Conservation (phyloP, 1,139 yeast genomes). For the Yamadazyma atlantica region DNA sequence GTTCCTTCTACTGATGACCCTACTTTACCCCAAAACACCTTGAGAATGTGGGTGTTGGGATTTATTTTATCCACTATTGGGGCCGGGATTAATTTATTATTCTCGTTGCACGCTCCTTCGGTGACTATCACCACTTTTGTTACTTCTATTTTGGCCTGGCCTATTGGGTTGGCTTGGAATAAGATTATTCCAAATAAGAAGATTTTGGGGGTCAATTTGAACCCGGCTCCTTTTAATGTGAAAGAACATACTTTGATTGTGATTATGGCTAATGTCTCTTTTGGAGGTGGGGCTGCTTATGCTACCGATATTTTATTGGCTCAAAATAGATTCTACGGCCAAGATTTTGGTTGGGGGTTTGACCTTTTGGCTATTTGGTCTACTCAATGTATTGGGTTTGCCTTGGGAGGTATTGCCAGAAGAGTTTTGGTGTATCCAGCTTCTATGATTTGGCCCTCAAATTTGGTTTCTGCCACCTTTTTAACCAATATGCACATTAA, state of each 20-base stretch:
- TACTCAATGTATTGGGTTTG: slow-evolving; percentile 64
- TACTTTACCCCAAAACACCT: slow-evolving; percentile 55
- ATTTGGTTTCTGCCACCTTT: slow-evolving; percentile 44
- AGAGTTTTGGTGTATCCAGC: slow-evolving; percentile 61
- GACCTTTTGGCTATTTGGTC: slow-evolving; percentile 50
- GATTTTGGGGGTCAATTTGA: slow-evolving; percentile 45
- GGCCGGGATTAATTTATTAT: slow-evolving; percentile 58
- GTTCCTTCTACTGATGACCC: slow-evolving; percentile 64
- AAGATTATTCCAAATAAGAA: slow-evolving; percentile 40
- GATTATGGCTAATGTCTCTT: slow-evolving; percentile 52
- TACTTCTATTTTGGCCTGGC: slow-evolving; percentile 62
- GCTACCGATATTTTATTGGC: slow-evolving; percentile 61
- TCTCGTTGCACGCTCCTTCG: slow-evolving; percentile 59
- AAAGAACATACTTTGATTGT: slow-evolving; percentile 68
- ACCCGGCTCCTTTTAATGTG: slow-evolving; percentile 65
- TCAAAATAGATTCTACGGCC: slow-evolving; percentile 49
- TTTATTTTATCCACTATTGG: slow-evolving; percentile 58
- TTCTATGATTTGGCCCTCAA: slow-evolving; percentile 68
- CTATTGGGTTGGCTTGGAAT: slow-evolving; percentile 48
- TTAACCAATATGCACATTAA: slow-evolving; percentile 62
- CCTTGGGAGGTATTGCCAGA: slow-evolving; percentile 60
- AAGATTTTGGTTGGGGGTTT: slow-evolving; percentile 40
- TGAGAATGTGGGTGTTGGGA: slow-evolving; percentile 61
- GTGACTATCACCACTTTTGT: slow-evolving; percentile 54
- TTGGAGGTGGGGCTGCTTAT: slow-evolving; percentile 61